Evolutionary conservation across 2,329 filamentous ascomycete genomes (phyloP).

Genomic region (Pyricularia sp.): DNA sequence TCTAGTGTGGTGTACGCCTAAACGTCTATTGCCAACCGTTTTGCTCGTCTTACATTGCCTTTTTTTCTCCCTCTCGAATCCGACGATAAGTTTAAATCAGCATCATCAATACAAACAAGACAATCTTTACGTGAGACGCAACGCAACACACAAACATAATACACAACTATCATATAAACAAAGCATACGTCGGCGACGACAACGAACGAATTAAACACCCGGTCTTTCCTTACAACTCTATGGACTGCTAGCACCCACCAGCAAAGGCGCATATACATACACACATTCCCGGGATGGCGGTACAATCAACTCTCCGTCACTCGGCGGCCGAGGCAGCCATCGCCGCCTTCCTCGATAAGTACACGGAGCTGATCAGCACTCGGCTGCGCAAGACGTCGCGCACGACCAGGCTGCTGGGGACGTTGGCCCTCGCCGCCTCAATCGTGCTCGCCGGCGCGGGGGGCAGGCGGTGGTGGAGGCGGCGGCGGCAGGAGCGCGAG

Average conservation of each 20-base stretch:
- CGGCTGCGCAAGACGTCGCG: constrained; percentile 57
- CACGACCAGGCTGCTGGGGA: constrained; percentile 64
- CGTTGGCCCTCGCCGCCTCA: constrained; percentile 64
- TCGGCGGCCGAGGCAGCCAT: constrained; percentile 59
- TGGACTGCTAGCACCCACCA: not conserved
- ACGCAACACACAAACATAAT: not conserved
- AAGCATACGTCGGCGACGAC: not conserved
- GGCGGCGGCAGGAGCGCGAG: constrained; percentile 66
- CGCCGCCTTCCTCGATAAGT: constrained; percentile 52
- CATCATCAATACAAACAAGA: not conserved
- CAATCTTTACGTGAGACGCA: not conserved
- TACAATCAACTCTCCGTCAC: constrained; percentile 72
- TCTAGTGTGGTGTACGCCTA: not conserved
- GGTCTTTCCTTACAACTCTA: not conserved
- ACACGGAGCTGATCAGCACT: constrained; percentile 40
- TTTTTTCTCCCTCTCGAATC: not conserved
- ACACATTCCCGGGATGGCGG: constrained; percentile 53
- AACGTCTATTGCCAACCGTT: not conserved
- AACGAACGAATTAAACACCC: not conserved
- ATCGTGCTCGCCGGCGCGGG: constrained; percentile 76
- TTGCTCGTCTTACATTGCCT: too few species aligned
- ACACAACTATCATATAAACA: not conserved
- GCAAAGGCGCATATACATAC: not conserved
- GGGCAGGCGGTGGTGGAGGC: constrained; percentile 67
- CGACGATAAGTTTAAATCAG: not conserved